phyloP scores from a whole-genome alignment of 2,329 filamentous ascomycete genomes.

The Didymella pomorum region DNA sequence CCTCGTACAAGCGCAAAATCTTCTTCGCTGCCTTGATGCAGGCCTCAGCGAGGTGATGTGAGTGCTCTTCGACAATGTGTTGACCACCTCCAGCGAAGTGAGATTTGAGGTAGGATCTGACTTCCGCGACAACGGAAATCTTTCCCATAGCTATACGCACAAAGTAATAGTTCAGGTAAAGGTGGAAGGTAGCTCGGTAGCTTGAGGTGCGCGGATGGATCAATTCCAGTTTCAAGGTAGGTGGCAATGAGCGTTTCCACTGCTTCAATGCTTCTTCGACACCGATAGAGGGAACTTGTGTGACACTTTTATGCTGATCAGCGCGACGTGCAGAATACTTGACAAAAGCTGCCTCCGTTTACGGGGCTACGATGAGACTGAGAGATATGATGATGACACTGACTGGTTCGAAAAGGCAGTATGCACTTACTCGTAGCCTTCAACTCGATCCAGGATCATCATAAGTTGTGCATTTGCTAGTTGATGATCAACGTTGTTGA shows the following conservation, averaged over 20 bases:
- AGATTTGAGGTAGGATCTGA: constrained; percentile 1
- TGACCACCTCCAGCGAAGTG: background rate
- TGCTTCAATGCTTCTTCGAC: constrained; percentile 5
- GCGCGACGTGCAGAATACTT: background rate
- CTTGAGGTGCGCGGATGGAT: constrained; percentile 9
- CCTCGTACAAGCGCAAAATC: constrained; percentile 13
- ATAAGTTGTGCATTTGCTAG: constrained; percentile 12
- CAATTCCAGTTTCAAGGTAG: background rate
- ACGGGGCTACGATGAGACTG: background rate
- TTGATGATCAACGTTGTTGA: constrained; percentile 12
- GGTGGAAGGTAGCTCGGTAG: constrained; percentile 13
- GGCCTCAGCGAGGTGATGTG: background rate
- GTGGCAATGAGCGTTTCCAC: constrained; percentile 11
- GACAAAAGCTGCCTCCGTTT: background rate
- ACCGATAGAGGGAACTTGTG: background rate
- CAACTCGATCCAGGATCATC: constrained; percentile 10
- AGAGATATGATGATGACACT: background rate
- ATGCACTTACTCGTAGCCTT: constrained; percentile 2
- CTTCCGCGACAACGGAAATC: constrained; percentile 1
- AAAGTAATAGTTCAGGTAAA: constrained; percentile 13
- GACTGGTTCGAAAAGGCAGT: background rate
- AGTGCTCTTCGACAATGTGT: background rate
- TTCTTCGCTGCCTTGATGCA: constrained; percentile 15
- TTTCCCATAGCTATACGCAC: constrained; percentile 13
- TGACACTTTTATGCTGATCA: background rate